Percentiles rank a stretch among this genome's conserved stretches.
These are phyloP conservation scores for Colletotrichum liriopes DNA, from an alignment of 2,329 filamentous ascomycete genomes.

Conservation along the genomic window DNA sequence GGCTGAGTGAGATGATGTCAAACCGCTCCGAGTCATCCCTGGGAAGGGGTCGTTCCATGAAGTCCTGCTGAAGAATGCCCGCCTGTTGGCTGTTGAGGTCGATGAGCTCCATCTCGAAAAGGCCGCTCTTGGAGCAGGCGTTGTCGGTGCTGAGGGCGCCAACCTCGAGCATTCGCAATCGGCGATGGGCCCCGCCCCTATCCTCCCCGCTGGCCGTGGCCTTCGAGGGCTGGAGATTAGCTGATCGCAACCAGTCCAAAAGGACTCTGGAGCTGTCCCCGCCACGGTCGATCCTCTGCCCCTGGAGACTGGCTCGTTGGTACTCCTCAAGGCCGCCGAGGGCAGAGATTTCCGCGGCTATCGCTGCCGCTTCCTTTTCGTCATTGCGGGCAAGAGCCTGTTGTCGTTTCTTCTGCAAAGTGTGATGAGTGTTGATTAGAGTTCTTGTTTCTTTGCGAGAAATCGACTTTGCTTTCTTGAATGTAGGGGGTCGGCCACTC, in stretches of 20 bases:
- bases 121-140: constrained; percentile 80
- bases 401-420: constrained; percentile 73
- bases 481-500: constrained; percentile 70
- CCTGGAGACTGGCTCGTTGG: constrained; percentile 78
- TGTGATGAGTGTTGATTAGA: constrained; percentile 77
- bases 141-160: constrained; percentile 90
- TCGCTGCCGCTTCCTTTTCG: constrained; percentile 63
- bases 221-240: constrained; percentile 47
- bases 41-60: constrained; percentile 90
- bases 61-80: constrained; percentile 90
- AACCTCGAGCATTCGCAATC: constrained; percentile 85
- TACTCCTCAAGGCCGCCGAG: constrained; percentile 76
- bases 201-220: constrained; percentile 15
- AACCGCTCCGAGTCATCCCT: constrained; percentile 75
- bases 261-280: constrained; percentile 77
- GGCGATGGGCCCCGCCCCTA: constrained; percentile 4
- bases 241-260: constrained; percentile 72
- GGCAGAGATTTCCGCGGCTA: constrained; percentile 69
- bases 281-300: constrained; percentile 76
- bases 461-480: constrained; percentile 69
- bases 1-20: constrained; percentile 90
- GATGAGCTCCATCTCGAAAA: constrained; percentile 85
- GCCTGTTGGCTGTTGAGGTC: constrained; percentile 90
- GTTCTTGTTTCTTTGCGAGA: constrained; percentile 75
- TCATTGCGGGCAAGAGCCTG: constrained; percentile 68